Evolutionary conservation across 2,329 filamentous ascomycete genomes (phyloP).

Genomic region (Capronia americana): DNA sequence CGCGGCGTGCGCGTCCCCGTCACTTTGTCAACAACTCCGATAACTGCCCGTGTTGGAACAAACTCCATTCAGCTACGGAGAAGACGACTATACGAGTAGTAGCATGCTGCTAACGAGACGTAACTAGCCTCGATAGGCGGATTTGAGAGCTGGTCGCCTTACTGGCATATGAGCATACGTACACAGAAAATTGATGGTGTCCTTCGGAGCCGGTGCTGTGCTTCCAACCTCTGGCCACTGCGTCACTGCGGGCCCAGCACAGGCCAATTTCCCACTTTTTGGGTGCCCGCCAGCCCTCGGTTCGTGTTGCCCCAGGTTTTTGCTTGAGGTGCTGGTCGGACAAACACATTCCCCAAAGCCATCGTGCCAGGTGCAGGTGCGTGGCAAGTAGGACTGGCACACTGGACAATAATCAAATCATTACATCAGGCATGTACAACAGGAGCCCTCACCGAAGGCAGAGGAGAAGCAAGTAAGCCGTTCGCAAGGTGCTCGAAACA

Average conservation of each 20-base stretch:
- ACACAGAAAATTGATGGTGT: background rate
- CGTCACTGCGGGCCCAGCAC: slow-evolving; percentile 18
- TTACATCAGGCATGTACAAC: slow-evolving; percentile 9
- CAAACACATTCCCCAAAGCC: background rate
- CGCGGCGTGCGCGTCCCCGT: slow-evolving; percentile 8
- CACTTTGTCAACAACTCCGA: slow-evolving; percentile 4
- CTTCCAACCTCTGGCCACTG: background rate
- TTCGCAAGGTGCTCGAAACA: slow-evolving; percentile 13
- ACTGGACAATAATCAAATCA: slow-evolving; percentile 7
- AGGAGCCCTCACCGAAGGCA: background rate
- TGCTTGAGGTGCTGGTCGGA: background rate
- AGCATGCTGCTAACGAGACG: background rate
- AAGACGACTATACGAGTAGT: background rate
- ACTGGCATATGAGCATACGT: background rate
- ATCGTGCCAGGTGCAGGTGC: background rate
- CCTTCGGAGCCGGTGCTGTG: background rate
- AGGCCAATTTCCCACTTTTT: slow-evolving; percentile 24
- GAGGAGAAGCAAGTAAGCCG: background rate
- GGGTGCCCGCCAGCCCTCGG: slow-evolving; percentile 4
- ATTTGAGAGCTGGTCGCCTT: background rate
- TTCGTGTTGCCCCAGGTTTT: slow-evolving; percentile 14
- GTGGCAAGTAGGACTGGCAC: background rate
- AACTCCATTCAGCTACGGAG: background rate
- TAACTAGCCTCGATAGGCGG: background rate
- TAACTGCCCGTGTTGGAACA: background rate